Percentiles rank a stretch among this genome's conserved stretches.
phyloP scores from a whole-genome alignment of 768 basidiomycete genomes.

The Termitomyces sp. region DNA sequence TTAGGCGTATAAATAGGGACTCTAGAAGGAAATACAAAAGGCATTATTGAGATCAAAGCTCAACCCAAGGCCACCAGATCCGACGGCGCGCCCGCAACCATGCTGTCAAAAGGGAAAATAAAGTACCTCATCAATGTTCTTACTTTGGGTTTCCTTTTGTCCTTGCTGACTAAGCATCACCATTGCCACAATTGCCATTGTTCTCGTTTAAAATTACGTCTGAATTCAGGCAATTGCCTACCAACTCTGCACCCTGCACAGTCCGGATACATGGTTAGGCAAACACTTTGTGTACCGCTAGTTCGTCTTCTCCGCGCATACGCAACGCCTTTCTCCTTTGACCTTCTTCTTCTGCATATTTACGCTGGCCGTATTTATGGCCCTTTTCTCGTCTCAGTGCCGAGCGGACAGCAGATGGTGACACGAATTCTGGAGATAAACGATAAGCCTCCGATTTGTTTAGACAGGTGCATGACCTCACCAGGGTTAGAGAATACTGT shows the following conservation, averaged over 20 bases:
- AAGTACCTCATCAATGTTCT: conserved; percentile 8
- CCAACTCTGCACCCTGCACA: conserved; percentile 5
- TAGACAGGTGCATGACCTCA: conserved; percentile 25
- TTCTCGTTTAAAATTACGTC: conserved; percentile 5
- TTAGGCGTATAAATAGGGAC: conserved; percentile 14
- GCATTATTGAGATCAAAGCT: conserved; percentile 11
- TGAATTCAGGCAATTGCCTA: background rate
- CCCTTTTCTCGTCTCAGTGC: conserved; percentile 67
- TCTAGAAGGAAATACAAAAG: conserved; percentile 16
- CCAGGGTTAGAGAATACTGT: conserved; percentile 96
- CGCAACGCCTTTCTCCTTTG: conserved; percentile 57
- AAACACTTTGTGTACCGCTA: conserved; percentile 88
- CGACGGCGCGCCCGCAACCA: conserved; percentile 1
- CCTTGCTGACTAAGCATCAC: conserved; percentile 13
- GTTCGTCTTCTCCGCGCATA: conserved; percentile 63
- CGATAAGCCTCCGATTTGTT: background rate
- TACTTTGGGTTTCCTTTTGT: conserved; percentile 20
- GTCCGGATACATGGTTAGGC: conserved; percentile 45
- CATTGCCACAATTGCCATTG: conserved; percentile 8
- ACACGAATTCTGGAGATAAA: conserved; percentile 70
- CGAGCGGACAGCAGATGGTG: conserved; percentile 77
- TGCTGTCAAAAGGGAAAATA: conserved; percentile 2
- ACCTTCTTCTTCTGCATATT: conserved; percentile 69
- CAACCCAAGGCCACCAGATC: background rate
- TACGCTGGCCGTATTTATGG: conserved; percentile 74